These are phyloP conservation scores for Salix caprea DNA, from an alignment of 345 rosid species.

Conservation along the genomic window DNA sequence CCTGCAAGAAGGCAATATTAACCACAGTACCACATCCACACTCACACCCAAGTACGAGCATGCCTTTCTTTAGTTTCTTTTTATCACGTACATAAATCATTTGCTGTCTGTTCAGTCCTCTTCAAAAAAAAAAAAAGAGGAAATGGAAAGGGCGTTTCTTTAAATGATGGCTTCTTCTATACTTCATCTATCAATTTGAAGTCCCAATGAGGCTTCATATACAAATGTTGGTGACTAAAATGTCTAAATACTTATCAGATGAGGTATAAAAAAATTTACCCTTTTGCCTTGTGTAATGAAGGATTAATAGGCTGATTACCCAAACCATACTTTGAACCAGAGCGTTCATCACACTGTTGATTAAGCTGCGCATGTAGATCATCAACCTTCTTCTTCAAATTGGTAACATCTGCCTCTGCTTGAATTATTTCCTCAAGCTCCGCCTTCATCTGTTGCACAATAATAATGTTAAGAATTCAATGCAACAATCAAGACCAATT, in stretches of 20 bases:
- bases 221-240: background rate
- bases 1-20: slow-evolving; percentile 37
- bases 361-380: slow-evolving; percentile 50
- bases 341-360: slow-evolving; percentile 38
- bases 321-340: slow-evolving; percentile 35
- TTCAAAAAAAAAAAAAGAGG: too few species aligned
- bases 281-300: slow-evolving; percentile 32
- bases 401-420: slow-evolving; percentile 56
- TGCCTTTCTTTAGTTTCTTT: background rate
- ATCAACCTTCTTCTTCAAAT: slow-evolving; percentile 57
- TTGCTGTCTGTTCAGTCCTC: background rate
- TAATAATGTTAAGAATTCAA: slow-evolving; percentile 20
- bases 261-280: slow-evolving; percentile 29
- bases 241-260: background rate
- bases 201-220: background rate
- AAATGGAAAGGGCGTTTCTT: background rate
- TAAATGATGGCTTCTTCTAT: background rate
- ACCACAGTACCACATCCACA: background rate
- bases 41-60: background rate
- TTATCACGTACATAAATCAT: background rate
- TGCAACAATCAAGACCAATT: slow-evolving; percentile 13
- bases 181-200: background rate
- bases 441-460: slow-evolving; percentile 47
- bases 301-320: slow-evolving; percentile 24
- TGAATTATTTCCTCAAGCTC: slow-evolving; percentile 60